These are phyloP conservation scores for Martensiomyces pterosporus DNA, from an alignment of 192 early-diverging fungal genomes.

Conservation along the genomic window DNA sequence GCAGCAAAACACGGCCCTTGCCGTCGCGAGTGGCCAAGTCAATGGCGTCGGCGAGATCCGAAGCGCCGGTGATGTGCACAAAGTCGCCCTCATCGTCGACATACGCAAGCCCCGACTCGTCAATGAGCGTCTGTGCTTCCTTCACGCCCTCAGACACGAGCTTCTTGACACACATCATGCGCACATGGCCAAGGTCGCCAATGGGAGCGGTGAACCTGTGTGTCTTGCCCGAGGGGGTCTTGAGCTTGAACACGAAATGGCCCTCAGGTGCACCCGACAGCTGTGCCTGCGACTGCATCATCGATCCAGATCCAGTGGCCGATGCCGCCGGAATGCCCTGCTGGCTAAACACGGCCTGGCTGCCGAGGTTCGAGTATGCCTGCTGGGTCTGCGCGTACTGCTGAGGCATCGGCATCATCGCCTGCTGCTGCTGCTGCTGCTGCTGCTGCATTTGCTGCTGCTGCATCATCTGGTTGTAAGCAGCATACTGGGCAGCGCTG, in stretches of 20 bases:
- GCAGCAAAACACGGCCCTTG: constrained; percentile 71
- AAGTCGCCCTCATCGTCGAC: constrained; percentile 90
- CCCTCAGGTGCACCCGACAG: constrained; percentile 38
- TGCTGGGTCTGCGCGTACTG: constrained; percentile 28
- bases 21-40: constrained; percentile 73
- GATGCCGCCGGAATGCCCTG: constrained; percentile 25
- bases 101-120: constrained; percentile 65
- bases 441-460: constrained; percentile 17
- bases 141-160: constrained; percentile 56
- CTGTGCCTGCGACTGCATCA: constrained; percentile 46
- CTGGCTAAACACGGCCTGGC: constrained; percentile 45
- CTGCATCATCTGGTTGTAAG: constrained; percentile 34
- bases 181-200: constrained; percentile 52
- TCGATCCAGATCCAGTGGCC: constrained; percentile 27
- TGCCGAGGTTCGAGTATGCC: constrained; percentile 48
- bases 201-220: constrained; percentile 68
- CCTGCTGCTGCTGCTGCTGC: constrained; percentile 30
- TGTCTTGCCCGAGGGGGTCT: constrained; percentile 63
- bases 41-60: constrained; percentile 82
- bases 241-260: constrained; percentile 71
- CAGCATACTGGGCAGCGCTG: constrained; percentile 28
- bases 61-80: constrained; percentile 71
- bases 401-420: constrained; percentile 42
- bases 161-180: constrained; percentile 57
- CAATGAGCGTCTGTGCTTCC: constrained; percentile 40